Evolutionary conservation across 768 basidiomycete genomes (phyloP), one percentile per base, ranked within the genome.

Genomic region (Macrolepiota dolichaula): DNA sequence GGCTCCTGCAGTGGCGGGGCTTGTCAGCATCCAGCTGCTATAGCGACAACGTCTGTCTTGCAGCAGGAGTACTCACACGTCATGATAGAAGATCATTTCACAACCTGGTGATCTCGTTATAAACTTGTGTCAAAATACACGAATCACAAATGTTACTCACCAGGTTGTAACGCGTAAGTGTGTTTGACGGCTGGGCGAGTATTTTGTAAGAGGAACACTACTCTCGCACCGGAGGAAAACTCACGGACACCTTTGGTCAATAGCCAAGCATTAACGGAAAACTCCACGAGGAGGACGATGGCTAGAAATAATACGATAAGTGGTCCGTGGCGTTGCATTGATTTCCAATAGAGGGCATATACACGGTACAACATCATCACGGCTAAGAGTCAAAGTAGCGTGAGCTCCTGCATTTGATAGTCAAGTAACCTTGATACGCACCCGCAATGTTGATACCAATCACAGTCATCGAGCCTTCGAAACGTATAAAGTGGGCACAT

Each of bases 361-460:
- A 81, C 72, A 19, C 85, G 81, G 3, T 85, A 63, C 32, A 84
- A 71, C 84, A 87, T 85, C 83, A 87, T 85, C 10, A 84, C 62
- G 1, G 69, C 75, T 76, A 19, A 44, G 19, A 44, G 42, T 15
- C 6, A 17, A 3, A 44, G 19, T 44, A 5, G 17, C 19, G 42
- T 19, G 42, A n/a, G 42, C 3, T 7, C 19, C 42, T 44, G 42
- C 42, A 17, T 44, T 44, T 17, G 19, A 3, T 2, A 10, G 19
- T 17, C 11, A 13, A 32, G 29, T 32, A 32, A 22, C 17, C 10
- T 15, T 4, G 50, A 1, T 11, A 63, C 70, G 24, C 56, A 61
- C 78, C 82, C 0, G 81, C 79, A 22, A 82, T 70, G 38, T 80
- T 75, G 53, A 86, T 79, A 1, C 81, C 84, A 17, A 81, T 81